Evolutionary conservation across 495 filamentous ascomycete species (phyloP).

Genomic region (Sordaria brevicollis): DNA sequence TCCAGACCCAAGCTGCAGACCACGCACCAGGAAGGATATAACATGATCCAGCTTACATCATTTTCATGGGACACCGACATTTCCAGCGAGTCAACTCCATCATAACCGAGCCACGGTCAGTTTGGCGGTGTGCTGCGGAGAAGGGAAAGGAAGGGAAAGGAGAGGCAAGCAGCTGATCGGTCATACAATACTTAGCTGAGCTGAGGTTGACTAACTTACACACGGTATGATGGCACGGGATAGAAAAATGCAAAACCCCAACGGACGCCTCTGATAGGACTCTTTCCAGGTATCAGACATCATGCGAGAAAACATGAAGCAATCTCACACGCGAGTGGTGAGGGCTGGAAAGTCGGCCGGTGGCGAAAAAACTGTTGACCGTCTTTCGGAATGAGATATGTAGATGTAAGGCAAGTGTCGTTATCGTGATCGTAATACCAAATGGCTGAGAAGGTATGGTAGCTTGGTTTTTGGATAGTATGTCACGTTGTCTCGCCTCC

Average conservation of each 20-base stretch:
- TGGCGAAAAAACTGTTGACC: not conserved
- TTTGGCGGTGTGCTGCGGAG: not conserved
- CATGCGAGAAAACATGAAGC: not conserved
- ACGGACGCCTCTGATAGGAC: not conserved
- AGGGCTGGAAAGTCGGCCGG: not conserved
- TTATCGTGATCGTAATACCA: not conserved
- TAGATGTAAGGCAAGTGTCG: not conserved
- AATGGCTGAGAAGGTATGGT: not conserved
- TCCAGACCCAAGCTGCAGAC: not conserved
- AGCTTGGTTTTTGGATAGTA: not conserved
- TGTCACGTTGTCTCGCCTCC: not conserved
- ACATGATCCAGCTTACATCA: not conserved
- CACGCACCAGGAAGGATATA: not conserved
- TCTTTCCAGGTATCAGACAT: not conserved
- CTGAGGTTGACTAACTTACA: not conserved
- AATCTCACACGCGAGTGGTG: not conserved
- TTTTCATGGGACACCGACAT: not conserved
- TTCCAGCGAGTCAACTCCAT: not conserved
- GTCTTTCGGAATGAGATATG: not conserved
- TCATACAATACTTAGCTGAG: not conserved
- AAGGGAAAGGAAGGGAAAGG: not conserved
- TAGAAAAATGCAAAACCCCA: not conserved
- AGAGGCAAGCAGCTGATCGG: not conserved
- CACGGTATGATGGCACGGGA: not conserved
- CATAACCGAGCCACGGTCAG: not conserved